phyloP scores from a whole-genome alignment of 1,139 yeast genomes.

The Ogataea hybrid region DNA sequence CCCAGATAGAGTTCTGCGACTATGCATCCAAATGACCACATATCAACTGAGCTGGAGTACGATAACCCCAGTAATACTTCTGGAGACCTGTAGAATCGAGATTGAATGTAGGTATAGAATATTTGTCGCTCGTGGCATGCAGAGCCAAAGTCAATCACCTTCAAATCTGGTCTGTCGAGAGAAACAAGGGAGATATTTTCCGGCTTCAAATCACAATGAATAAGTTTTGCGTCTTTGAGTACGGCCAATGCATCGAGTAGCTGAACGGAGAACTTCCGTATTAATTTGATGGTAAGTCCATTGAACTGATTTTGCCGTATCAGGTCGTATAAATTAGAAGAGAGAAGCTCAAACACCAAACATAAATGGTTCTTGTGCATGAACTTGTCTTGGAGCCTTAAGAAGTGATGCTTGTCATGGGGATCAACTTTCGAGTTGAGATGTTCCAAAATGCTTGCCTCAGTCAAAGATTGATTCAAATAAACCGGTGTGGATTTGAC shows the following conservation, averaged over 20 bases:
- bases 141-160: conserved; percentile 94
- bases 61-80: conserved; percentile 92
- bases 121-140: conserved; percentile 94
- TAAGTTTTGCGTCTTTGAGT: conserved; percentile 77
- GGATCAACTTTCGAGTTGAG: conserved; percentile 73
- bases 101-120: conserved; percentile 90
- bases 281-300: conserved; percentile 80
- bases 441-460: conserved; percentile 81
- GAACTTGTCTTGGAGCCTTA: conserved; percentile 81
- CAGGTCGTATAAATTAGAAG: conserved; percentile 86
- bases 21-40: conserved; percentile 99
- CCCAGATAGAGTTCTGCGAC: conserved; percentile 93
- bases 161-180: conserved; percentile 83
- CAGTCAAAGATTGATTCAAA: conserved; percentile 87
- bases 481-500: conserved; percentile 92
- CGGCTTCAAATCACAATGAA: conserved; percentile 96
- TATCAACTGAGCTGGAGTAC: conserved; percentile 87
- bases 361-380: conserved; percentile 92
- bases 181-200: conserved; percentile 84
- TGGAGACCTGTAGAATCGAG: conserved; percentile 93
- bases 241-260: conserved; percentile 76
- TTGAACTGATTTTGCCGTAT: conserved; percentile 92
- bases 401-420: conserved; percentile 66
- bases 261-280: conserved; percentile 76
- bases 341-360: conserved; percentile 84